A percentile compares a stretch with the other conserved stretches of the same genome.
phyloP scores from a whole-genome alignment of 345 rosid genomes.

The Sapria himalayana region DNA sequence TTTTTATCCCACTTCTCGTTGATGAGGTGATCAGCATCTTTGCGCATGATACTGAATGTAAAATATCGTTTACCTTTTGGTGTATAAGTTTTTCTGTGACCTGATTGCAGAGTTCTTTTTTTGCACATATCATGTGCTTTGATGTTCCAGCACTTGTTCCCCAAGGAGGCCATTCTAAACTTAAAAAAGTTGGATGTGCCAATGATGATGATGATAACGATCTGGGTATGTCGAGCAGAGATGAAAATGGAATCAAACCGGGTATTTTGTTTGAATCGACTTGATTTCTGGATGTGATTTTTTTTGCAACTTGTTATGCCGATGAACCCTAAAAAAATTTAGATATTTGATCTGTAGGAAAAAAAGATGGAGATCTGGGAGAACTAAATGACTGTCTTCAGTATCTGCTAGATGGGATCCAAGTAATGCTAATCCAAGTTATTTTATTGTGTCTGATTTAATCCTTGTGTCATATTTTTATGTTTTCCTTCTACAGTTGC shows the following conservation, averaged over 20 bases:
- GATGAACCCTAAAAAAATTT: too few species aligned
- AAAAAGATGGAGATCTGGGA: slow-evolving; percentile 49
- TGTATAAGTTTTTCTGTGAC: slow-evolving; percentile 8
- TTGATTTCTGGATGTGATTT: too few species aligned
- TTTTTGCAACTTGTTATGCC: too few species aligned
- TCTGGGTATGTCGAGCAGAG: slow-evolving; percentile 91
- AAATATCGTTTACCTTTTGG: slow-evolving; percentile 4
- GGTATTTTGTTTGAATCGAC: slow-evolving; percentile 33
- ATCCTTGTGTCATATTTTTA: too few species aligned
- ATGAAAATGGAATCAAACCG: slow-evolving; percentile 53
- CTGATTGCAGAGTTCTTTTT: slow-evolving; percentile 81
- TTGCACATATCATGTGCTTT: slow-evolving; percentile 99
- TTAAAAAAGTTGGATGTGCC: slow-evolving; percentile 25
- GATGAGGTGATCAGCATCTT: slow-evolving; percentile 47
- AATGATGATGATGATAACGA: slow-evolving; percentile 58
- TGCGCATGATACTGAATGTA: slow-evolving; percentile 5
- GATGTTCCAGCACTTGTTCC: slow-evolving; percentile 94
- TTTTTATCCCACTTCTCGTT: slow-evolving; percentile 90
- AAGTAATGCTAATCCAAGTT: too few species aligned
- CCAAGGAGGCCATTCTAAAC: slow-evolving; percentile 51
- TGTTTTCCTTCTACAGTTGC: too few species aligned
- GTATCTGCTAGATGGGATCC: slow-evolving; percentile 95
- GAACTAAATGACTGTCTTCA: slow-evolving; percentile 84
- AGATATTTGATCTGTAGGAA: slow-evolving; percentile 32
- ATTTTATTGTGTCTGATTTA: too few species aligned